Conservation (phyloP, 1,139 yeast species). For the Debaryomyces coudertii region DNA sequence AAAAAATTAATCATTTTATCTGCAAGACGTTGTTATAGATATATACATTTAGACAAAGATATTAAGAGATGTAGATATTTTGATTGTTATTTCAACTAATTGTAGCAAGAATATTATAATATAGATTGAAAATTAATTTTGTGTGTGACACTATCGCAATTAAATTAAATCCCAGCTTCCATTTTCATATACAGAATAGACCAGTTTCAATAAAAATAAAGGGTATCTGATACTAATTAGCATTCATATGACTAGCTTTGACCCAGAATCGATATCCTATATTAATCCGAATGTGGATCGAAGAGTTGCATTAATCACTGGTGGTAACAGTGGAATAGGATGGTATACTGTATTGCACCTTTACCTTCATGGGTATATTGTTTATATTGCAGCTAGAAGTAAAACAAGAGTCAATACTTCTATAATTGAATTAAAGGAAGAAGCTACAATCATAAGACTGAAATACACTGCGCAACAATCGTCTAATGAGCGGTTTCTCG, state of each 20-base stretch:
- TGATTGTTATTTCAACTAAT: neutral
- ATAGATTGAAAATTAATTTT: neutral
- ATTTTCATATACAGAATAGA: neutral
- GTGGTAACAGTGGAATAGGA: conserved; percentile 52
- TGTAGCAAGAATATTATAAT: neutral
- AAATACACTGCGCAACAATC: conserved; percentile 15
- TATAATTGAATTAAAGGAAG: conserved; percentile 35
- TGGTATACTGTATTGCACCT: conserved; percentile 46
- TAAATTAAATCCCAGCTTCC: neutral
- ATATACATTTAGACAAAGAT: neutral
- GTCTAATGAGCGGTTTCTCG: conserved; percentile 39
- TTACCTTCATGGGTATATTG: conserved; percentile 45
- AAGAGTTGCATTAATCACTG: conserved; percentile 46
- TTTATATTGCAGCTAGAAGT: conserved; percentile 47
- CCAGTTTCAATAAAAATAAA: neutral
- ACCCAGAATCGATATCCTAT: conserved; percentile 37
- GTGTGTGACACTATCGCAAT: conserved; percentile 1
- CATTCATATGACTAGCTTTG: conserved; percentile 7
- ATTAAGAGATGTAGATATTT: neutral
- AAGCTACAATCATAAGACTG: conserved; percentile 22
- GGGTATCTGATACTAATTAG: neutral
- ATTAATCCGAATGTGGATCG: conserved; percentile 37
- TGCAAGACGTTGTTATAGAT: neutral
- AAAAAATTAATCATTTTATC: too few relatives aligned
- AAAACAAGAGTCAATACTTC: conserved; percentile 39